These are phyloP conservation scores for Phytopythium chamaehyphon DNA, from an alignment of 352 stramenopile genomes.

Conservation along the genomic window DNA sequence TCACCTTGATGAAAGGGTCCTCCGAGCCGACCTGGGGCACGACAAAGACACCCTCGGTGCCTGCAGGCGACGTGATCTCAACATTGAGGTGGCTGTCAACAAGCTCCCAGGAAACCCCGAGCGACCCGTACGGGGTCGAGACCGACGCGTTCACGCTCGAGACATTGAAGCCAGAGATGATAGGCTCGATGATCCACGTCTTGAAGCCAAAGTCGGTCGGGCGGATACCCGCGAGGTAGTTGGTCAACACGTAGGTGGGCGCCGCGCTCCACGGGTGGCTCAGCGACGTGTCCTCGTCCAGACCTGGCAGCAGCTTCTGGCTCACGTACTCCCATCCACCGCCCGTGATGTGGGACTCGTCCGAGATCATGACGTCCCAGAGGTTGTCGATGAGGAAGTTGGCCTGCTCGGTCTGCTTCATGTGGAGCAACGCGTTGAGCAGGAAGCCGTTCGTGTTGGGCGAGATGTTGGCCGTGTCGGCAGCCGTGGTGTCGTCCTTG, in stretches of 20 bases:
- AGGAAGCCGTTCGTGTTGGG: slow-evolving; percentile 32
- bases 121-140: slow-evolving; percentile 16
- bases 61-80: slow-evolving; percentile 10
- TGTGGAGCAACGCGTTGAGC: slow-evolving; percentile 17
- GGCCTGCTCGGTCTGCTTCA: slow-evolving; percentile 14
- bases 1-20: slow-evolving; percentile 7
- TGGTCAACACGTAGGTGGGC: slow-evolving; percentile 23
- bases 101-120: slow-evolving; percentile 9
- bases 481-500: slow-evolving; percentile 15
- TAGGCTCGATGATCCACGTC: slow-evolving; percentile 24
- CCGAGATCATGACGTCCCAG: slow-evolving; percentile 28
- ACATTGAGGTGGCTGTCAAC: slow-evolving; percentile 8
- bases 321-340: slow-evolving; percentile 24
- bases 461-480: slow-evolving; percentile 15
- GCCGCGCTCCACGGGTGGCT: slow-evolving; percentile 23
- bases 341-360: slow-evolving; percentile 16
- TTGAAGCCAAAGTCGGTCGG: slow-evolving; percentile 21
- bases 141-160: slow-evolving; percentile 20
- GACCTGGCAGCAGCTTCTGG: slow-evolving; percentile 12
- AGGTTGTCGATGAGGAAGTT: slow-evolving; percentile 25
- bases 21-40: slow-evolving; percentile 14
- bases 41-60: slow-evolving; percentile 16
- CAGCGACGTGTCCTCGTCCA: slow-evolving; percentile 19
- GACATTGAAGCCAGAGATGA: slow-evolving; percentile 18
- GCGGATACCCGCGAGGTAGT: slow-evolving; percentile 23